Base-by-base conservation (phyloP, 2,329 filamentous ascomycete genomes). In the Phaeosphaeria sp. region DNA sequence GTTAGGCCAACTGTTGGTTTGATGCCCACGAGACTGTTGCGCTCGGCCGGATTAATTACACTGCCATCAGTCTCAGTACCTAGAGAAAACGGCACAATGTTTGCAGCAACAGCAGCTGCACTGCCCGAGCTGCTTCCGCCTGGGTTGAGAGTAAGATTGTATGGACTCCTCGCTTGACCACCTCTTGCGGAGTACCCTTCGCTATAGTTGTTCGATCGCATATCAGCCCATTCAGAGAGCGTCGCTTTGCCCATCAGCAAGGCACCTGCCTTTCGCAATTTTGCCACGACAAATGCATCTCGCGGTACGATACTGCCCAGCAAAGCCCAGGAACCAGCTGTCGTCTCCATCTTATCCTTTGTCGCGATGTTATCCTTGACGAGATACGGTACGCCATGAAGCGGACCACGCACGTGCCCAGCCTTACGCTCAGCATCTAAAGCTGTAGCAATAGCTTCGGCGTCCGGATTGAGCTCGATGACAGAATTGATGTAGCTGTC, bases 1-100 rank as follows among this genome's bases (percentile, higher is more conserved):
- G 89, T 91, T 50, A 91, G 74, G 0, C 90, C 90, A 6, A 92
- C 88, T 1, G 89, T 92, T 1, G 90, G 89, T 76, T 92, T 93
- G 73, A 93, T 84, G 2, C 90, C 90, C 1, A 92, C 89, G 1
- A 93, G 71, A 1, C 82, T 84, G 68, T 90, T 91, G 4, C 88
- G 80, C 72, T 89, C 85, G 0, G 90, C 89, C 0, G 91, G 91
- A 71, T 86, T 88, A 68, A 92, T 91, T 17, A 93, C 66, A 54
- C 75, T 79, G 1, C 80, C 89, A 69, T 92, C 89, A 0, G 90
- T 92, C 77, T 93, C 91, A 0, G 90, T 92, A 1, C 90, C 91
- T 0, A 93, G 73, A 0, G 88, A 81, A 69, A 91, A 89, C 0
- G 86, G 79, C 22, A 87, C 80, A 2, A 85, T 76, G 64, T 91